Conservation (phyloP, 495 filamentous ascomycete genomes). For the Aspergillus sparsus region DNA sequence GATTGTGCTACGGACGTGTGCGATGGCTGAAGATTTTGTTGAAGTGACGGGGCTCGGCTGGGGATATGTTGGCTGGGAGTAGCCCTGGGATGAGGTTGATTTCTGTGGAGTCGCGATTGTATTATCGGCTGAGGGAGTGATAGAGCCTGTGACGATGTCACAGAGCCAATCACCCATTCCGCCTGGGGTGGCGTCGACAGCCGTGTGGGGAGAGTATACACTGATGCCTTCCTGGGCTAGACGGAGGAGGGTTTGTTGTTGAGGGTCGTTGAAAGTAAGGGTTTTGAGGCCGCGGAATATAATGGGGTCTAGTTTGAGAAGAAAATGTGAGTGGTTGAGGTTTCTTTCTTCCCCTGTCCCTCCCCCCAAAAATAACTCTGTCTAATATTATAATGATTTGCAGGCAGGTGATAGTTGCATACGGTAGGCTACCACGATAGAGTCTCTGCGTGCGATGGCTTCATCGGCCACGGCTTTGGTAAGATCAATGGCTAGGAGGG, state of each 20-base stretch:
- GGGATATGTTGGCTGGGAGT: slow-evolving; percentile 48
- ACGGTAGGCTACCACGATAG: slow-evolving; percentile 88
- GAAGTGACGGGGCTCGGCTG: slow-evolving; percentile 28
- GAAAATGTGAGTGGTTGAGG: slow-evolving; percentile 4
- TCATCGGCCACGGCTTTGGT: slow-evolving; percentile 89
- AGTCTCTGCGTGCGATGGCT: slow-evolving; percentile 73
- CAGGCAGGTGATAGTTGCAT: slow-evolving; percentile 31
- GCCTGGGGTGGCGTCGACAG: slow-evolving; percentile 82
- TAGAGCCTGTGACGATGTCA: slow-evolving; percentile 69
- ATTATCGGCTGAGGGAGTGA: slow-evolving; percentile 26
- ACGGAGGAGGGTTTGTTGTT: slow-evolving; percentile 80
- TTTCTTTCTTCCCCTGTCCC: background rate
- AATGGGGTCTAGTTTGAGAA: slow-evolving; percentile 70
- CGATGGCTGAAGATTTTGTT: slow-evolving; percentile 25
- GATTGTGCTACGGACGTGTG: slow-evolving; percentile 56
- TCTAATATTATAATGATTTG: background rate
- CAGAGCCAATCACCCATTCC: slow-evolving; percentile 96
- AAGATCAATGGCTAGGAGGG: slow-evolving; percentile 89
- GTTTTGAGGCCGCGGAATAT: slow-evolving; percentile 92
- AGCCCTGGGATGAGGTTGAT: slow-evolving; percentile 31
- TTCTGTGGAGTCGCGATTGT: slow-evolving; percentile 11
- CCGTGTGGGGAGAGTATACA: slow-evolving; percentile 94
- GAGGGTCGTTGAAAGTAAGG: slow-evolving; percentile 78
- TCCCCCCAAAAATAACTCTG: too few relatives aligned
- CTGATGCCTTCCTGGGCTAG: slow-evolving; percentile 88